Base-by-base conservation (phyloP, 1,284 basidiomycete species). In the Cutaneotrichosporon cyanovorans region DNA sequence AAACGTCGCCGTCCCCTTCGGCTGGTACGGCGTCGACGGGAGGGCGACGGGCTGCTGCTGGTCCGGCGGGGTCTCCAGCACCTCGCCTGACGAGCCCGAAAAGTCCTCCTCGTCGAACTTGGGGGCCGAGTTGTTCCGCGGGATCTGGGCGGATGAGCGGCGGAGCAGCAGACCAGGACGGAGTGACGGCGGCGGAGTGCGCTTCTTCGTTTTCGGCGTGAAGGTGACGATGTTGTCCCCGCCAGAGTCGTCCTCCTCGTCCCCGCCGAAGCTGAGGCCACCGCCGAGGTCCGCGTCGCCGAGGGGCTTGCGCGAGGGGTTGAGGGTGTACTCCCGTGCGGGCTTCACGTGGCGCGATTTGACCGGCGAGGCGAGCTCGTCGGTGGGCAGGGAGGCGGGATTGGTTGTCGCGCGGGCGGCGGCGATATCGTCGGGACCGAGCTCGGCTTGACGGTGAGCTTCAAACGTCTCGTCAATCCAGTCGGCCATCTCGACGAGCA, bases 391-490 rank as follows among this genome's bases (percentile, higher is more conserved):
- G 22, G 40, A 50, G 15, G 46, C 45, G 3, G 45, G 52, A 3
- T 54, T 50, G 15, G 48, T 51, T 23, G 52, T 39, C 1, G 56
- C 52, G n/a, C 47, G 32, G 2, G 61, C 55, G 4, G 51, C 58
- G 8, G 49, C 37, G 21, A 65, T 46, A 2, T 55, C 57, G 16
- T 50, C 46, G 9, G 48, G 50, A 4, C 61, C 51, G 16, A 62
- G 59, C 55, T 61, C 56, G 18, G 48, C 50, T 38, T 68, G 63
- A 37, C 59, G 46, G 36, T 73, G 64, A 22, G 59, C 56, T 22
- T 75, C 77, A 65, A 97, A 96, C 21, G 82, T 79, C 52, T 83
- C 80, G 61, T 81, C 79, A 51, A 95, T 92, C 90, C 91, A 96
- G 55, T 86, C 85, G n/a, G 84, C 90, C 58, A 95, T 77, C 60